These are phyloP conservation scores for Synchytrium microbalum DNA, from an alignment of 371 early-diverging fungal species.

Conservation along the genomic window DNA sequence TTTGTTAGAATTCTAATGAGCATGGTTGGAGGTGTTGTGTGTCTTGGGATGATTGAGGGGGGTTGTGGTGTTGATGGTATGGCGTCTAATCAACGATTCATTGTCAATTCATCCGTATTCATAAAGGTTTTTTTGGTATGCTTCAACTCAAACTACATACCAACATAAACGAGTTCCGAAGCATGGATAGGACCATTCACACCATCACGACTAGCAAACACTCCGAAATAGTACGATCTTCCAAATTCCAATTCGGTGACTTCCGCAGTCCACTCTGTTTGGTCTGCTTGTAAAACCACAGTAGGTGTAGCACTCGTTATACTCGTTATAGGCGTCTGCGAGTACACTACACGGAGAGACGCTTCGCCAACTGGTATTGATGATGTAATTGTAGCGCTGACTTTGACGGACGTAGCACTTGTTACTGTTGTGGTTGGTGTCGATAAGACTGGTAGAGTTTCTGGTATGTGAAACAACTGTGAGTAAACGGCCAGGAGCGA, in stretches of 20 bases:
- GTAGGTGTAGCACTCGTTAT: too few species aligned
- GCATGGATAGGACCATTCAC: slow-evolving; percentile 20
- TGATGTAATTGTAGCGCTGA: not conserved
- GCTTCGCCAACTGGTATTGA: not conserved
- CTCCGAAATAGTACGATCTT: slow-evolving; percentile 22
- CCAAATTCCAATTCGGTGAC: slow-evolving; percentile 21
- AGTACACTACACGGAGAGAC: not conserved
- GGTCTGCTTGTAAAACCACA: not conserved
- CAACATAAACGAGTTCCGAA: slow-evolving; percentile 22
- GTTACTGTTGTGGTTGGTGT: not conserved
- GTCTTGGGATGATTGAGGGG: slow-evolving; percentile 7
- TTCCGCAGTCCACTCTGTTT: not conserved
- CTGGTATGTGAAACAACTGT: not conserved
- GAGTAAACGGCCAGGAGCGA: not conserved
- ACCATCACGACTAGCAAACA: slow-evolving; percentile 16
- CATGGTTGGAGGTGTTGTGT: slow-evolving; percentile 11
- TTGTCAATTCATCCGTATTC: not conserved
- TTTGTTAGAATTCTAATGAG: slow-evolving; percentile 10
- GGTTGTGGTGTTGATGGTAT: slow-evolving; percentile 18
- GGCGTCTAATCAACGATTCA: slow-evolving; percentile 12
- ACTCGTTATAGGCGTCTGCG: not conserved
- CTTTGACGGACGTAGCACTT: not conserved
- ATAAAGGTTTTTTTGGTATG: not conserved
- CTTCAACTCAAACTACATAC: slow-evolving; percentile 10
- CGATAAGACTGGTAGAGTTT: not conserved